A percentile compares a stretch with the other conserved stretches of the same genome.
Evolutionary conservation across 2,329 filamentous ascomycete genomes (phyloP).

Genomic region (Fusarium kyushuense): DNA sequence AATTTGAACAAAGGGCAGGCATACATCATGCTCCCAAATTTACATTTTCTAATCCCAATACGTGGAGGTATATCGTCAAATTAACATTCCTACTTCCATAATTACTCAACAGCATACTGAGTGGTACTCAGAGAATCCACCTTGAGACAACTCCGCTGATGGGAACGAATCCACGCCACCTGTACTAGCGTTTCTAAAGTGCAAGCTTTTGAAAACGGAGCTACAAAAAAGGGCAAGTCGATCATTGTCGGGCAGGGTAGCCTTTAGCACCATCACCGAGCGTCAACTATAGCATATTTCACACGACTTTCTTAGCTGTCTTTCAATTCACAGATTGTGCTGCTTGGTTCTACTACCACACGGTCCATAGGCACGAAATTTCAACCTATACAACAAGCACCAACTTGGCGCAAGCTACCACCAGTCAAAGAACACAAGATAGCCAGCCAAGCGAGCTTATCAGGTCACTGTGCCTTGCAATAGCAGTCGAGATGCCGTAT

Average conservation of each 20-base stretch:
- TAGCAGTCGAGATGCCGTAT: background rate
- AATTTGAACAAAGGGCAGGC: background rate
- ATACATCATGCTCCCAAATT: background rate
- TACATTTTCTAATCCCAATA: background rate
- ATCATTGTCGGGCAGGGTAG: slow-evolving; percentile 9
- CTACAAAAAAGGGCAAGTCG: slow-evolving; percentile 1
- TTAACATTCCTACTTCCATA: background rate
- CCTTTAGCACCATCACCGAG: background rate
- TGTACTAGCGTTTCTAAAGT: slow-evolving; percentile 23
- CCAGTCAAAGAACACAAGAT: background rate
- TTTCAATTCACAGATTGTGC: slow-evolving; percentile 6
- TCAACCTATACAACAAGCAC: background rate
- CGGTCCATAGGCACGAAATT: background rate
- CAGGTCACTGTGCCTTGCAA: background rate
- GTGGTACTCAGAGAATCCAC: background rate
- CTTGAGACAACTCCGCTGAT: slow-evolving; percentile 10
- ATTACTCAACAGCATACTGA: background rate
- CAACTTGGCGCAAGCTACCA: background rate
- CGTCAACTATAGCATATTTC: slow-evolving; percentile 21
- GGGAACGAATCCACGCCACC: slow-evolving; percentile 18
- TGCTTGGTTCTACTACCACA: slow-evolving; percentile 15
- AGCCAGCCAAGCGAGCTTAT: background rate
- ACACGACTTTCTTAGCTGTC: slow-evolving; percentile 6
- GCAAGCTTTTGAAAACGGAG: background rate
- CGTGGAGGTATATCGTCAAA: background rate